These are phyloP conservation scores for Phylloporus sp. DNA, from an alignment of 768 basidiomycete species.

Conservation along the genomic window DNA sequence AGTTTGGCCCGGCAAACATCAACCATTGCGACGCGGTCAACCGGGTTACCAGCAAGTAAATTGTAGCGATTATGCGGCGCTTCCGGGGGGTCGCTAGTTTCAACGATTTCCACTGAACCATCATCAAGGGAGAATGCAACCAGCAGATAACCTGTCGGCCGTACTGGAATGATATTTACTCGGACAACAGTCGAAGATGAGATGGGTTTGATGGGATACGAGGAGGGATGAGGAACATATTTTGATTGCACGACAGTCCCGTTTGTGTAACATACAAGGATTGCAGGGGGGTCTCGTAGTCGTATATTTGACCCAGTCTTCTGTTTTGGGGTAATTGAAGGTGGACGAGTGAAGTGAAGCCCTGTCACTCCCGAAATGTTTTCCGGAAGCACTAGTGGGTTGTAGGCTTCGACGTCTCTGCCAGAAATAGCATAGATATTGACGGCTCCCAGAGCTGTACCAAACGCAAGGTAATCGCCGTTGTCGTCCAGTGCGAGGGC, in stretches of 20 bases:
- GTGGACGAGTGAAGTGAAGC: slow-evolving; percentile 41
- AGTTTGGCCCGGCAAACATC: slow-evolving; percentile 53
- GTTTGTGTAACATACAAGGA: slow-evolving; percentile 56
- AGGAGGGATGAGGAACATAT: slow-evolving; percentile 16
- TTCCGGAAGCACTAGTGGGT: slow-evolving; percentile 40
- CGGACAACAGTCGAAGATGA: slow-evolving; percentile 42
- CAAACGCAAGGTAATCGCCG: slow-evolving; percentile 65
- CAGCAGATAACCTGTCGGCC: slow-evolving; percentile 43
- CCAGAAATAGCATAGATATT: slow-evolving; percentile 57
- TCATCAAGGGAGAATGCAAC: slow-evolving; percentile 62
- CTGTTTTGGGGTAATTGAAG: slow-evolving; percentile 11
- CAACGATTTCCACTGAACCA: slow-evolving; percentile 60
- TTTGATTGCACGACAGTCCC: slow-evolving; percentile 56
- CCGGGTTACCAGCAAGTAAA: slow-evolving; percentile 55
- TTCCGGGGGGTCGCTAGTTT: slow-evolving; percentile 44
- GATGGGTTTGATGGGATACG: slow-evolving; percentile 43
- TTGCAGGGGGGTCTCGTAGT: slow-evolving; percentile 14
- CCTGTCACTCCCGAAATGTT: slow-evolving; percentile 50
- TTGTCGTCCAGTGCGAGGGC: slow-evolving; percentile 58
- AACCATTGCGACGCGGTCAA: slow-evolving; percentile 50
- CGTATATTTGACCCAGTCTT: slow-evolving; percentile 14
- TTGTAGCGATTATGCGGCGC: slow-evolving; percentile 43
- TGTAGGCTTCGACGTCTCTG: slow-evolving; percentile 34
- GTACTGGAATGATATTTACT: slow-evolving; percentile 46
- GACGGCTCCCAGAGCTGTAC: slow-evolving; percentile 64